Base-by-base conservation (phyloP, 768 basidiomycete species). In the Naganishia friedmannii region DNA sequence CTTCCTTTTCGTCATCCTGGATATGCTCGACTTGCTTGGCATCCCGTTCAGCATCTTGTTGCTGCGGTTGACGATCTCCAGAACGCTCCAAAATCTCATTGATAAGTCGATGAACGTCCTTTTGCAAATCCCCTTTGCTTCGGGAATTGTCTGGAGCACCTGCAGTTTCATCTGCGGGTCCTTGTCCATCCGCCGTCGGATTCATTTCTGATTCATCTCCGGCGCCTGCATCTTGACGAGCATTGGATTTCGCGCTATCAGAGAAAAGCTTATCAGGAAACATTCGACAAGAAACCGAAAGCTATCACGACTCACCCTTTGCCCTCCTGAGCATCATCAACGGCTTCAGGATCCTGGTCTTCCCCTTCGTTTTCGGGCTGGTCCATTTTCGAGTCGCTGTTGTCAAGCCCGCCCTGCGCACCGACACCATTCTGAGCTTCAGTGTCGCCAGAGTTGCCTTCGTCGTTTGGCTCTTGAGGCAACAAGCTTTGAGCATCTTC, bases 71-170 rank as follows among this genome's bases (percentile, higher is more conserved):
- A 17, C 48, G 70, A 2, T 74, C 74, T 60, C 79, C 78, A 31
- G 78, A 76, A 48, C 78, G 79, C 26, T 78, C 73, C 4, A 79
- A 73, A 70, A 97, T 95, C 70, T 92, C 89, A 69, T 93, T 87
- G 73, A 92, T 87, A n/a, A 89, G 87, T 71, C 89, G 87, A 58
- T 86, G 87, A 66, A 94, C 89, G 74, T 94, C 89, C 73, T 89
- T 86, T 65, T 91, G 79, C 0, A 90, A 86, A 75, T 96, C 93
- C 34, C 93, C 93, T 2, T 55, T 63, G 34, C 51, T 58, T 23
- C 60, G 45, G 32, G 46, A 31, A 29, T 48, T 53, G 31, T 63
- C 58, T 13, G 54, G 53, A 46, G 67, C 39, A 19, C 31, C 67
- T 13, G 51, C 67, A 29, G n/a, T 45, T 9, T 53, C 26, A 17